These are phyloP conservation scores for Clavispora carvajalis DNA, from an alignment of 805 yeast species.

Conservation along the genomic window DNA sequence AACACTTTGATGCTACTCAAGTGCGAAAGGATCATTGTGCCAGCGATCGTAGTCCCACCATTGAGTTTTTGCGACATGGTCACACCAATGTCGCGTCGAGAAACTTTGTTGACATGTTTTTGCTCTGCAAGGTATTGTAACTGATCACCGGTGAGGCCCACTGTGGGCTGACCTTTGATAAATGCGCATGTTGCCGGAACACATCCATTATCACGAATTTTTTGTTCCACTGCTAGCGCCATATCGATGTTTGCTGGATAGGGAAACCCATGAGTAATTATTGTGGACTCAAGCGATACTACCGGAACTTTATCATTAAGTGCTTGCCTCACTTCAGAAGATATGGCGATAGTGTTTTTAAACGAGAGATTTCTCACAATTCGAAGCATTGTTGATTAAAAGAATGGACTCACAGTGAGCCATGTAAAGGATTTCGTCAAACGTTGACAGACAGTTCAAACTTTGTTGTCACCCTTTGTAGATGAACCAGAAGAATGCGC, in stretches of 20 bases:
- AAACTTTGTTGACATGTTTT: slow-evolving; percentile 50
- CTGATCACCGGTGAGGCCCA: slow-evolving; percentile 53
- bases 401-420: no score
- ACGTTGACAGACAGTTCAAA: no score
- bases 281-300: slow-evolving; percentile 82
- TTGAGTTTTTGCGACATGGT: slow-evolving; percentile 56
- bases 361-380: background rate
- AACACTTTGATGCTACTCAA: slow-evolving; percentile 76
- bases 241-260: slow-evolving; percentile 68
- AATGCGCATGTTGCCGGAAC: slow-evolving; percentile 86
- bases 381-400: background rate
- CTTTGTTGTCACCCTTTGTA: no score
- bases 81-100: slow-evolving; percentile 74
- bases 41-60: slow-evolving; percentile 90
- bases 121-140: slow-evolving; percentile 46
- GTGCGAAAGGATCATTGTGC: slow-evolving; percentile 78
- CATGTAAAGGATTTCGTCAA: no score
- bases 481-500: no score
- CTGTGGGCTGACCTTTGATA: slow-evolving; percentile 62
- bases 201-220: slow-evolving; percentile 58
- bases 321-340: slow-evolving; percentile 62
- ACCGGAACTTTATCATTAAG: slow-evolving; percentile 53
- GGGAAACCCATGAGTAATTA: slow-evolving; percentile 86
- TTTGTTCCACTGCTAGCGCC: slow-evolving; percentile 64
- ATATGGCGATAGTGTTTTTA: slow-evolving; percentile 14